Percentiles rank a stretch among this genome's conserved stretches.
phyloP scores from a whole-genome alignment of 345 rosid genomes.

The Moricandia moricandioides region DNA sequence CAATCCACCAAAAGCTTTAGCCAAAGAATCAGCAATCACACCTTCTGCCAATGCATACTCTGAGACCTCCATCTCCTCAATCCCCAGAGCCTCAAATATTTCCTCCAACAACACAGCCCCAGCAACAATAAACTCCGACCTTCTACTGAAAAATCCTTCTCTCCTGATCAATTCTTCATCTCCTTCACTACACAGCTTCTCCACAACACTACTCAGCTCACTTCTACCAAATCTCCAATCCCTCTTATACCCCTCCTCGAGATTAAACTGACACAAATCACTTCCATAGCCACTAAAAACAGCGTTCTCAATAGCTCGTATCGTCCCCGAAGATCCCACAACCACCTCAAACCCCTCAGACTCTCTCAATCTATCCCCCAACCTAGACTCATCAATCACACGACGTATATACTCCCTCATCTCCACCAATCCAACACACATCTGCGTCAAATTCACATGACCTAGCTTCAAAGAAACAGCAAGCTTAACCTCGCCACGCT shows the following conservation, averaged over 20 bases:
- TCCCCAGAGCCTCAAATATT: constrained; percentile 55
- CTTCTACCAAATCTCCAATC: constrained; percentile 57
- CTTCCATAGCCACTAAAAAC: constrained; percentile 45
- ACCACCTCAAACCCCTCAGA: constrained; percentile 54
- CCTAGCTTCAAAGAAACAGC: constrained; percentile 58
- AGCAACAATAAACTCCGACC: constrained; percentile 66
- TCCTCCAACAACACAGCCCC: constrained; percentile 68
- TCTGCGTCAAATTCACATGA: constrained; percentile 58
- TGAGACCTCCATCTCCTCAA: constrained; percentile 69
- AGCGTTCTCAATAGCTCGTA: constrained; percentile 63
- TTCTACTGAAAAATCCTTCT: constrained; percentile 57
- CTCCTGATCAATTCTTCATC: constrained; percentile 44
- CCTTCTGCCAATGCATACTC: constrained; percentile 66
- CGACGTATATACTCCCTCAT: constrained; percentile 48
- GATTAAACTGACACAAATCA: constrained; percentile 17
- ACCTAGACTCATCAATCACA: constrained; percentile 44
- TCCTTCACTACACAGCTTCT: constrained; percentile 46
- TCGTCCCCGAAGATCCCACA: constrained; percentile 68
- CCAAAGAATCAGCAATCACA: constrained; percentile 57
- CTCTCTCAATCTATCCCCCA: constrained; percentile 45
- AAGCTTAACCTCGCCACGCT: constrained; percentile 45
- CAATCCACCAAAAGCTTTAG: constrained; percentile 39
- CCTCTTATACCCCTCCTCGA: constrained; percentile 41
- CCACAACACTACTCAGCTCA: constrained; percentile 50
- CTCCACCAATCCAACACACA: constrained; percentile 31